A percentile compares a stretch with the other conserved stretches of the same genome.
Evolutionary conservation across 352 stramenopile species (phyloP).

Genomic region (Globisporangium canariense): DNA sequence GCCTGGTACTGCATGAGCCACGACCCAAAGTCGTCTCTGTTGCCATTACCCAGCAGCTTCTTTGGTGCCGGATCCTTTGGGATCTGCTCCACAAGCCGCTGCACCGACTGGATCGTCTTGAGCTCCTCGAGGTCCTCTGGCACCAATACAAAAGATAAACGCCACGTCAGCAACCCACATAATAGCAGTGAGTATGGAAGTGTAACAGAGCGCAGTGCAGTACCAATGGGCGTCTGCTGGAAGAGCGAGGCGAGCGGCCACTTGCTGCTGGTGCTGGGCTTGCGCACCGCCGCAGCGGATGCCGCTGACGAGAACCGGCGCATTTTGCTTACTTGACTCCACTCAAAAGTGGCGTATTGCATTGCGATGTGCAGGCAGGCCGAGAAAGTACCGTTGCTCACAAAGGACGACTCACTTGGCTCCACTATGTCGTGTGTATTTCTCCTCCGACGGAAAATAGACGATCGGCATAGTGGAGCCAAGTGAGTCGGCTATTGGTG

Average conservation of each 20-base stretch:
- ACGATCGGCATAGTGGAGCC: no score
- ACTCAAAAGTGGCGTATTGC: slow-evolving; percentile 3
- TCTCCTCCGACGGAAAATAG: no score
- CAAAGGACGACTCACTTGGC: no score
- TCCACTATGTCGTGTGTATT: no score
- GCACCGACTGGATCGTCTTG: slow-evolving; percentile 46
- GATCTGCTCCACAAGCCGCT: slow-evolving; percentile 47
- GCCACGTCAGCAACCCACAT: not conserved
- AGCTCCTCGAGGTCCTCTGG: slow-evolving; percentile 53
- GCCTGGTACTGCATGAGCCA: slow-evolving; percentile 18
- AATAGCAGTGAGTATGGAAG: not conserved
- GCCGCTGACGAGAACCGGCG: slow-evolving; percentile 25
- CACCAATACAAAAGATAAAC: not conserved
- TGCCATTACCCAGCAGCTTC: not conserved
- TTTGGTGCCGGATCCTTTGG: slow-evolving; percentile 10
- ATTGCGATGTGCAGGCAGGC: no score
- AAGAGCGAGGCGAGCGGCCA: slow-evolving; percentile 32
- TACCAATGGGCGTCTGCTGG: slow-evolving; percentile 34
- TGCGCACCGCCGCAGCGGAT: slow-evolving; percentile 18
- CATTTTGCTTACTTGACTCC: slow-evolving; percentile 21
- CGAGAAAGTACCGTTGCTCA: no score
- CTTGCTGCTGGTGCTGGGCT: slow-evolving; percentile 1
- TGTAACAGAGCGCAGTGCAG: not conserved
- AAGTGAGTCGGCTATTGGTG: no score
- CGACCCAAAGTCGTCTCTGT: not conserved